phyloP scores from a whole-genome alignment of 202 grass and related monocot species.

The Brachypodium distachyon region DNA sequence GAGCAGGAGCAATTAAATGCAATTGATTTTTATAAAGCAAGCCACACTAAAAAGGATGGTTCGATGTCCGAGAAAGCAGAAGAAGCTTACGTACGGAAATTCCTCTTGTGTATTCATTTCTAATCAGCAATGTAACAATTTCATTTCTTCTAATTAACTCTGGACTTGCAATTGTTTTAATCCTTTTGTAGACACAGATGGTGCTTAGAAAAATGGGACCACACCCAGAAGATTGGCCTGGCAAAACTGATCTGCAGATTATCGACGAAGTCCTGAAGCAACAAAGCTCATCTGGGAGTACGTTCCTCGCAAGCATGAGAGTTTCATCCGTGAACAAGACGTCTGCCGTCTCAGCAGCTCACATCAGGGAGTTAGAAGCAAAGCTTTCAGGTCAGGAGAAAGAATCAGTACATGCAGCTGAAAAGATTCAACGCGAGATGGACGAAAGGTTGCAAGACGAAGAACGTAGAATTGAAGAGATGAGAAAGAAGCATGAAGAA shows the following conservation, averaged over 20 bases:
- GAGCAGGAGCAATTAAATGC: neutral
- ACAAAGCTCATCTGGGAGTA: neutral
- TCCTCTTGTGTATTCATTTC: too few species aligned
- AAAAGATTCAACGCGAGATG: neutral
- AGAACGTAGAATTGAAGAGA: neutral
- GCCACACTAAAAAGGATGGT: neutral
- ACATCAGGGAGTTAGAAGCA: neutral
- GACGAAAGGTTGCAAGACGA: neutral
- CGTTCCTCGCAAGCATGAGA: neutral
- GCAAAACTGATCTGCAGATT: neutral
- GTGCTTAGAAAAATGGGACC: neutral
- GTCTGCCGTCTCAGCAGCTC: neutral
- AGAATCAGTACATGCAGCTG: neutral
- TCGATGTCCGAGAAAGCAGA: neutral
- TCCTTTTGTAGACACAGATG: neutral
- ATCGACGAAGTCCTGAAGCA: neutral
- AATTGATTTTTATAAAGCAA: neutral
- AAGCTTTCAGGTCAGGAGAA: neutral
- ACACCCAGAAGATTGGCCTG: neutral
- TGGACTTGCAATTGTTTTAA: too few species aligned
- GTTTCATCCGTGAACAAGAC: neutral
- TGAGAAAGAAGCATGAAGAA: neutral
- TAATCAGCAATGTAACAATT: too few species aligned
- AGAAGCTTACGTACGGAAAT: neutral
- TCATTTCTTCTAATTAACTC: too few species aligned